Evolutionary conservation across 768 basidiomycete species (phyloP).

Genomic region (Mrakia gelida): DNA sequence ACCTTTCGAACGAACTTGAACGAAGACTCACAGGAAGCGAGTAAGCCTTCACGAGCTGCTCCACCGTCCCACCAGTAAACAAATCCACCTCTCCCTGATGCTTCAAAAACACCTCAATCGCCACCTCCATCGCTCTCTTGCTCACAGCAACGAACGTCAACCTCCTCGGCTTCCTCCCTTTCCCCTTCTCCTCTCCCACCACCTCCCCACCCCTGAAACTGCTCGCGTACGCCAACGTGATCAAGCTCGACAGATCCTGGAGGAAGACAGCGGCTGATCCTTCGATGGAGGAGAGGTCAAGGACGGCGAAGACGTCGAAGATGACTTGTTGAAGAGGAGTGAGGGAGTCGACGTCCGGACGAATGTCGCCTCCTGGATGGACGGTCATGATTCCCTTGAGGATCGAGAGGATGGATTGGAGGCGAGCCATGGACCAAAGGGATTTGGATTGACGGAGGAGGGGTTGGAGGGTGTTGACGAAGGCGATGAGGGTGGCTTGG

Average conservation of each 20-base stretch:
- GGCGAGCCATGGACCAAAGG: slow-evolving; percentile 50
- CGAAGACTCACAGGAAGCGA: slow-evolving; percentile 19
- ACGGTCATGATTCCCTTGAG: slow-evolving; percentile 73
- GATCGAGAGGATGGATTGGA: slow-evolving; percentile 68
- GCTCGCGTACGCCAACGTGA: slow-evolving; percentile 79
- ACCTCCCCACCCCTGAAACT: slow-evolving; percentile 48
- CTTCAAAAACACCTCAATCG: slow-evolving; percentile 69
- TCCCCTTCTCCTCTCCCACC: slow-evolving; percentile 40
- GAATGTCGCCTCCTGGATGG: slow-evolving; percentile 72
- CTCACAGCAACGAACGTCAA: slow-evolving; percentile 86
- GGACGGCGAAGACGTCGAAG: slow-evolving; percentile 61
- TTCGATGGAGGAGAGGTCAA: slow-evolving; percentile 57
- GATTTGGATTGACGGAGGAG: slow-evolving; percentile 51
- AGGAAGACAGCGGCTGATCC: slow-evolving; percentile 71
- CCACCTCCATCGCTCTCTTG: slow-evolving; percentile 78
- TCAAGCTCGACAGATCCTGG: slow-evolving; percentile 76
- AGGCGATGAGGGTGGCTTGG: slow-evolving; percentile 80
- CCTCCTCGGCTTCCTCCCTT: slow-evolving; percentile 53
- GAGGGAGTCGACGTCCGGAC: slow-evolving; percentile 78
- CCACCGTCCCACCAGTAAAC: slow-evolving; percentile 76
- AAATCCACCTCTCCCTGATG: slow-evolving; percentile 61
- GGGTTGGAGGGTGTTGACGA: slow-evolving; percentile 66
- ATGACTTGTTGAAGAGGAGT: slow-evolving; percentile 59
- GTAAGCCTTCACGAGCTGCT: slow-evolving; percentile 42
- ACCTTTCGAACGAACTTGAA: background rate